Base-by-base conservation (phyloP, 2,329 filamentous ascomycete species). In the Monosporascus sp. region DNA sequence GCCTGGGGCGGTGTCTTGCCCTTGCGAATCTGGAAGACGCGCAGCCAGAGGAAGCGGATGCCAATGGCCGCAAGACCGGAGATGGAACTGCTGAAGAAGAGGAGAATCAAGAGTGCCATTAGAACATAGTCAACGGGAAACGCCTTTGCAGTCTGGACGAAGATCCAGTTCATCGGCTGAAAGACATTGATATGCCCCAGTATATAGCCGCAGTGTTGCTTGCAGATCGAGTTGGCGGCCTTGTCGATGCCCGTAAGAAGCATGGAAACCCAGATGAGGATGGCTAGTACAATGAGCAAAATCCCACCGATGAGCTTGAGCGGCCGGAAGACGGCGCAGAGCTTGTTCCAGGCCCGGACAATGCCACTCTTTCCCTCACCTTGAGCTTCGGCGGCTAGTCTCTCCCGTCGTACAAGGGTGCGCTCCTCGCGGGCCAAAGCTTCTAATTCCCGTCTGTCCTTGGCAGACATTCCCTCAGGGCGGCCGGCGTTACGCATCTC, bases 231-330 rank as follows among this genome's bases (percentile, higher is more conserved):
- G 75, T 97, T 97, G 70, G 88, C 92, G 37, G 91, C 90, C 75
- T 97, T 97, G 80, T 99, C 94, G 65, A 97, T 91, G 60, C 86
- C 88, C 0, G 93, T 97, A 67, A 97, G 88, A 61, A 97, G 81
- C 91, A 99, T 97, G 14, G 90, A 96, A 8, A 87, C 81, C 81
- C 91, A 96, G 60, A 95, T 80, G 43, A 96, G 61, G 16, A 96
- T 71, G 0, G 89, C 80, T 22, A 96, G 68, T 2, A 91, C 60
- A 35, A 97, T 78, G 3, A 97, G 74, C 0, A 96, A 61, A 48
- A 97, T 76, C 16, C 94, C 94, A 2, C 90, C 88, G 16, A 97
- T 70, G 43, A 97, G 82, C 74, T 96, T 96, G 63, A 99, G 75
- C 1, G 94, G 94, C 7, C 92, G 84, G 71, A 97, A 88, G 38